Evolutionary conservation across 495 filamentous ascomycete species (phyloP), one percentile per base, ranked within the genome.

Genomic region (Podospora tetraspora): DNA sequence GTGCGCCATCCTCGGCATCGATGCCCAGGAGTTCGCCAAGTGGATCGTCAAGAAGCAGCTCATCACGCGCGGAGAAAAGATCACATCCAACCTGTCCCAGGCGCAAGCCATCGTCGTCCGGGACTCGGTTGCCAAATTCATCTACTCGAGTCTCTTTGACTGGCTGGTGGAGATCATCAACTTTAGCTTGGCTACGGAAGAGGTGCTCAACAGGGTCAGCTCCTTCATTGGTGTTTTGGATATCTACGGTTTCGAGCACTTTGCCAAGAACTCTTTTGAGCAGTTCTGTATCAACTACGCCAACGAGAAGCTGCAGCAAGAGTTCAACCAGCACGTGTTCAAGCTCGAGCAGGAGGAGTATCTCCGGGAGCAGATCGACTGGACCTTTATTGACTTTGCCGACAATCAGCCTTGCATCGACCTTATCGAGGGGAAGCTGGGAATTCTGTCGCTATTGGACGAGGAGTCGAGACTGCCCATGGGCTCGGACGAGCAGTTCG

Each of bases 231-330:
- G 95, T 73, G 95, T 99, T 52, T 87, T 99, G 64, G 95, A 99
- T 92, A 99, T 99, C 72, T 99, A 99, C 83, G 95, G 95, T 58
- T 99, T 99, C 77, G 95, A 99, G 79, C 95, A 99, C 80, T 99
- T 99, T 74, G 94, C 96, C 62, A 97, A 97, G 82, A 99, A 99
- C 83, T 98, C 96, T 10, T 99, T 99, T 73, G 95, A 99, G 79
- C 95, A 99, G 78, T 99, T 99, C 79, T 99, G 95, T 78, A 99
- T 99, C 85, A 99, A 99, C 81, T 99, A 98, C 73, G 95, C 95
- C 77, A 99, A 99, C 79, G 95, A 99, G 80, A 99, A 99, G 79
- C 82, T 99, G 37, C 95, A 99, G 75, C 95, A 99, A 75, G 96
- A 99, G 73, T 99, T 99, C 84, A 99, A 99, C 79, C 93, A 96